Evolutionary conservation across 129 eudicot species (phyloP), one percentile per base, ranked within the genome.

Genomic region (Arctium lappa): DNA sequence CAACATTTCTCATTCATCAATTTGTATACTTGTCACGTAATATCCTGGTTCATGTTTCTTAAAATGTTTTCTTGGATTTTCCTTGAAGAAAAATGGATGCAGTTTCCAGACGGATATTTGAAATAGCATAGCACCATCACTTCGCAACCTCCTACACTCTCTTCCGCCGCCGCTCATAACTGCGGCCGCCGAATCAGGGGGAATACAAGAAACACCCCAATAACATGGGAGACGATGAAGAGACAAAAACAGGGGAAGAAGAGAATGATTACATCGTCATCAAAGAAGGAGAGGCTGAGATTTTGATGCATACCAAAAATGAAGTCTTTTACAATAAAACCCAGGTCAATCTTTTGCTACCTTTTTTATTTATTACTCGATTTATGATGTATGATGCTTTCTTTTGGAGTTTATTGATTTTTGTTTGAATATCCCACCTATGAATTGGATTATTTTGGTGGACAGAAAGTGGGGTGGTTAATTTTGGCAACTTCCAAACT

Each of bases 211-310:
- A 75, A 10, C 2, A 72, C 34, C 39, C 40, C 29, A 30, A 56
- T 7, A 78, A 22, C 68, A 84, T 84, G 86, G 83, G 63, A 66
- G 85, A 87, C 48, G 46, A 27, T 1, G 70, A 48, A 44, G 88
- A 85, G 42, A 77, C 85, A 33, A 76, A 78, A 76, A 78, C 88
- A 63, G 88, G 79, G 82, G 91, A 84, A 6, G 81, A 83, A 32
- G 85, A 85, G 22, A 88, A 86, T 86, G 97, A 95, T 82, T 93
- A 79, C 77, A 85, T 83, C 36, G 66, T 95, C 70, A 91, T 95
- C 79, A 95, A 90, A 87, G 99, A 95, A 72, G 99, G 99, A 12
- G 99, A 95, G 79, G 98, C 99, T 72, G 99, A 95, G 93, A 95
- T 95, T 90, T 83, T 95, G 27, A 95, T 93, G 99, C 95, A 90